phyloP scores from a whole-genome alignment of 495 filamentous ascomycete species.

The Aspergillus mulundensis region DNA sequence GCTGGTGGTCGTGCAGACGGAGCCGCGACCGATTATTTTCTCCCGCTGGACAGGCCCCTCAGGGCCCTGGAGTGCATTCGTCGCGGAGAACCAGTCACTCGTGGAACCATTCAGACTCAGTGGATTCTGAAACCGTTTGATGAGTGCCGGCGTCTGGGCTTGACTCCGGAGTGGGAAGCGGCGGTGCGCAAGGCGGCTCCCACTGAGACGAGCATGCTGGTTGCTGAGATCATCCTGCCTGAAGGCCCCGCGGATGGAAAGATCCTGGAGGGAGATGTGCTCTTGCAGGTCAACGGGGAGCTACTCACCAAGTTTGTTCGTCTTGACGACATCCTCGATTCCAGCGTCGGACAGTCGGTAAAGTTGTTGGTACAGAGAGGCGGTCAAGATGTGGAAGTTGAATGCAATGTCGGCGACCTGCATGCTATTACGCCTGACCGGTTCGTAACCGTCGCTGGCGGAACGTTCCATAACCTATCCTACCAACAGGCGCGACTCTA shows the following conservation, averaged over 20 bases:
- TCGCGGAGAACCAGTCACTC: constrained; percentile 64
- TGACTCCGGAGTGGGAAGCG: constrained; percentile 81
- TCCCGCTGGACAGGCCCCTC: constrained; percentile 84
- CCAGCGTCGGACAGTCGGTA: constrained; percentile 71
- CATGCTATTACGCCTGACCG: constrained; percentile 94
- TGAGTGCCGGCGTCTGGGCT: constrained; percentile 86
- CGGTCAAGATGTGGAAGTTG: constrained; percentile 80
- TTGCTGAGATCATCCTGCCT: constrained; percentile 90
- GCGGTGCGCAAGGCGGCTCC: constrained; percentile 77
- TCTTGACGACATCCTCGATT: constrained; percentile 91
- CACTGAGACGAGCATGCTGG: constrained; percentile 92
- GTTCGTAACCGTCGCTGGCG: constrained; percentile 90
- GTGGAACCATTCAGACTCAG: constrained; percentile 97
- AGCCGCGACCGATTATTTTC: constrained; percentile 96
- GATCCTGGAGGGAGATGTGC: constrained; percentile 91
- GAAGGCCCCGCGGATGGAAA: constrained; percentile 81
- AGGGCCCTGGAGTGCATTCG: constrained; percentile 84
- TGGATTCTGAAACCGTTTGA: constrained; percentile 97
- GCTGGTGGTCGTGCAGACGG: constrained; percentile 91
- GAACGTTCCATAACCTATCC: constrained; percentile 89
- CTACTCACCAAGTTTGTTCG: constrained; percentile 89
- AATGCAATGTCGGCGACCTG: constrained; percentile 82
- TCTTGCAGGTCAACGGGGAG: constrained; percentile 90
- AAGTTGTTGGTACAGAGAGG: constrained; percentile 79
- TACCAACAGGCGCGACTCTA: constrained; percentile 95